Percentiles rank a stretch among this genome's conserved stretches.
Evolutionary conservation across 768 basidiomycete species (phyloP).

Genomic region (Rossbeevera mucosa): DNA sequence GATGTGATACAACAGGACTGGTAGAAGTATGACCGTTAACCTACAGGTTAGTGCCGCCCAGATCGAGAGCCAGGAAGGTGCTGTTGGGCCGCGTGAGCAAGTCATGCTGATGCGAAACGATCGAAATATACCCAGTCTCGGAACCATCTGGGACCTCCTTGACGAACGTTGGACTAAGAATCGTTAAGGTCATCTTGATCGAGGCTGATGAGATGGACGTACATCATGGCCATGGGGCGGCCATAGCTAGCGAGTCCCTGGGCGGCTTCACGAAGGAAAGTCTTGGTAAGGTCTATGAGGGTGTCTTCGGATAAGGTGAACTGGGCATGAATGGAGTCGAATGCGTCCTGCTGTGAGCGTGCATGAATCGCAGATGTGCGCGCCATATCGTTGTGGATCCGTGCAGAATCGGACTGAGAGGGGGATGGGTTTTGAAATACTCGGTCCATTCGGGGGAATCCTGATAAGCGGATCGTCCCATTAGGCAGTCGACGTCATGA

Average conservation of each 20-base stretch:
- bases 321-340: conserved; percentile 65
- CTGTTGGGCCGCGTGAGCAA: conserved; percentile 37
- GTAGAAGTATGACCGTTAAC: conserved; percentile 24
- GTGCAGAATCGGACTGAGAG: not conserved
- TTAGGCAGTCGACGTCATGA: conserved; percentile 11
- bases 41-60: conserved; percentile 96
- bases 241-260: conserved; percentile 70
- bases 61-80: conserved; percentile 92
- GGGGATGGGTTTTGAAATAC: not conserved
- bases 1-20: not conserved
- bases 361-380: conserved; percentile 39
- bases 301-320: conserved; percentile 61
- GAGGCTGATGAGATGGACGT: conserved; percentile 15
- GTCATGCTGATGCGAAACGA: not conserved
- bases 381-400: conserved; percentile 26
- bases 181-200: not conserved
- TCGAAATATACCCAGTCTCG: conserved; percentile 73
- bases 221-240: conserved; percentile 92
- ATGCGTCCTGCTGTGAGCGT: conserved; percentile 42
- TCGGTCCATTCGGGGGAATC: not conserved
- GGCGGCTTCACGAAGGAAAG: conserved; percentile 78
- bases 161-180: conserved; percentile 81
- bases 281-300: conserved; percentile 65
- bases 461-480: not conserved
- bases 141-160: conserved; percentile 92